Base-by-base conservation (phyloP, 1,284 basidiomycete genomes). In the Tetrapyrgos nigripes region DNA sequence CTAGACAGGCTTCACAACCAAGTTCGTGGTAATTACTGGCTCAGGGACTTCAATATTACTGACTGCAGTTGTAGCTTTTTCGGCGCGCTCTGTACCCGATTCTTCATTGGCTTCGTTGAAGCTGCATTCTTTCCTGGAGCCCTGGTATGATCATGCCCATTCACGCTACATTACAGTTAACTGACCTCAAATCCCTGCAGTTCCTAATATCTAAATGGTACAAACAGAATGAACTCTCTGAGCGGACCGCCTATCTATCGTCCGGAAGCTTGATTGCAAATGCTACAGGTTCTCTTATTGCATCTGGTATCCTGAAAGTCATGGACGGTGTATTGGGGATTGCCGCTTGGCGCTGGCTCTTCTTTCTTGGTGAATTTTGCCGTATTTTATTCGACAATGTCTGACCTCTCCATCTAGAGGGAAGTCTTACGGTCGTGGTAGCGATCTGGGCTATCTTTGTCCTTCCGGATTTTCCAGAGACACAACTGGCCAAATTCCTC, bases 261-360 rank as follows among this genome's bases (percentile, higher is more conserved):
- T 87, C 84, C 64, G 91, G 91, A 6, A 85, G 80, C 68, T 77
- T 94, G 51, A 86, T 93, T 62, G 89, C 87, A 59, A 95, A 93
- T 75, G 93, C 92, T 1, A 94, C 94, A 69, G 92, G 93, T 14
- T 81, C 90, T 1, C 78, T 94, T n/a, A 83, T 94, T 55, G 91
- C 90, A 9, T 91, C 89, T 10, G 87, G 83, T 3, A 90, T 91
- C 56, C 76, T 92, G 59, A 76, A 80, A 56, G 78, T 80, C 27
- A 93, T 93, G 89, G 80, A 93, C 57, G 88, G 86, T 8, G 78
- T 79, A 46, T 74, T 88, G 1, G 92, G 92, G 0, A 83, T 86
- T 53, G 78, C 88, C 1, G 91, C 90, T 1, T 96, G 93, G 93
- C 77, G 89, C 82, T 92, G 89, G 90, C 76, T 93, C 3, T 92